Conservation (phyloP, 2,329 filamentous ascomycete species). For the Pochonia chlamydosporia region DNA sequence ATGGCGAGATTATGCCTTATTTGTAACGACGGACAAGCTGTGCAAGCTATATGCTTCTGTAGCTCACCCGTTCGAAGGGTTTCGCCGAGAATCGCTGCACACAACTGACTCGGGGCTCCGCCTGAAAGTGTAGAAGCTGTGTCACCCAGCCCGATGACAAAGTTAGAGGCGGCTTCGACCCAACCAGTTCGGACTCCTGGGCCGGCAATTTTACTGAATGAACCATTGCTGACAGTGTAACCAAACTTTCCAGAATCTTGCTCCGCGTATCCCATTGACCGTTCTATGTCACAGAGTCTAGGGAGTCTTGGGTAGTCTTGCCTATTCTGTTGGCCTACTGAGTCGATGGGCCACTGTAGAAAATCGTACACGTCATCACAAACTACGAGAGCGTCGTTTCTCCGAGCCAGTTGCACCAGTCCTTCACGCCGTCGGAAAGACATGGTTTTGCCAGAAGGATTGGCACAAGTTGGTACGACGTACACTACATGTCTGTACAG, state of each 20-base stretch:
- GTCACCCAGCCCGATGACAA: slow-evolving; percentile 44
- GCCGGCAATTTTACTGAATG: slow-evolving; percentile 81
- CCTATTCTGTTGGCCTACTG: slow-evolving; percentile 14
- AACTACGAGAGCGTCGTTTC: slow-evolving; percentile 76
- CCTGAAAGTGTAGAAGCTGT: slow-evolving; percentile 51
- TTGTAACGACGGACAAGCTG: slow-evolving; percentile 39
- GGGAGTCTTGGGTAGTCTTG: slow-evolving; percentile 52
- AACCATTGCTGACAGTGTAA: slow-evolving; percentile 78
- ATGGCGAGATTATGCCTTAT: slow-evolving; percentile 46
- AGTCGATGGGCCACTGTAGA: slow-evolving; percentile 64
- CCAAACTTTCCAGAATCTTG: slow-evolving; percentile 55
- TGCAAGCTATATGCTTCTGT: slow-evolving; percentile 34
- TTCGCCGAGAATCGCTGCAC: slow-evolving; percentile 44
- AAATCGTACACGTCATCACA: slow-evolving; percentile 94
- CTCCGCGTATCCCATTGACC: slow-evolving; percentile 38
- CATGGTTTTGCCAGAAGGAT: slow-evolving; percentile 83
- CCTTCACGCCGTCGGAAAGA: slow-evolving; percentile 58
- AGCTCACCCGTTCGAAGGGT: slow-evolving; percentile 40
- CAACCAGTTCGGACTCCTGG: slow-evolving; percentile 85
- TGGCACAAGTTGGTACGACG: slow-evolving; percentile 80
- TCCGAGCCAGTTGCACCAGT: slow-evolving; percentile 70
- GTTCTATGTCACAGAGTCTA: slow-evolving; percentile 73
- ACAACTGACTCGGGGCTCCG: slow-evolving; percentile 53
- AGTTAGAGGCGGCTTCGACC: slow-evolving; percentile 63
- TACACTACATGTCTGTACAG: slow-evolving; percentile 87